Percentiles rank a stretch among this genome's conserved stretches.
phyloP scores from a whole-genome alignment of 2,329 filamentous ascomycete genomes.

The Trichoderma sp. region DNA sequence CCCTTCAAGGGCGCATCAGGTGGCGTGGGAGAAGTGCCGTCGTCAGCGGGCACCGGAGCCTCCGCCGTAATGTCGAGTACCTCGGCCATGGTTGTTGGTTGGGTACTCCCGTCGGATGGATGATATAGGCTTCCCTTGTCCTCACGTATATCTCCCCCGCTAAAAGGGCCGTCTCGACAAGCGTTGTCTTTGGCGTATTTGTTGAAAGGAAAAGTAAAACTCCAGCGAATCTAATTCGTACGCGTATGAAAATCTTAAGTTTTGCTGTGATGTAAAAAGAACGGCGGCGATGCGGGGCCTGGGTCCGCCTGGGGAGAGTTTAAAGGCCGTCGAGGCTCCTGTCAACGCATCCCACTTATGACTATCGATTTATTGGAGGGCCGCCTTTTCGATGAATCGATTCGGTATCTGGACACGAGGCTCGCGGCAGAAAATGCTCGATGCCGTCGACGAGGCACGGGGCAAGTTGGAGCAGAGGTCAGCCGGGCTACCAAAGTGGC shows the following conservation, averaged over 20 bases:
- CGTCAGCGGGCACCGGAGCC: conserved; percentile 31
- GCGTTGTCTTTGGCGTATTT: not conserved
- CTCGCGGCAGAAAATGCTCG: conserved; percentile 1
- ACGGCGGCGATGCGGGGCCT: not conserved
- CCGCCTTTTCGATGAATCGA: not conserved
- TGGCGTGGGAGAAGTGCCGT: conserved; percentile 25
- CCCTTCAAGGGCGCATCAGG: conserved; percentile 49
- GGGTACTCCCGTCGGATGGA: not conserved
- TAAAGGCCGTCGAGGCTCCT: not conserved
- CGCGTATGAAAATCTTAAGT: not conserved
- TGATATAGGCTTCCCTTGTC: not conserved
- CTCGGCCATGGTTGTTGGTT: conserved; percentile 12
- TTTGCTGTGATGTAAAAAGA: not conserved
- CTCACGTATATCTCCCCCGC: not conserved
- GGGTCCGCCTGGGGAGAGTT: conserved; percentile 1
- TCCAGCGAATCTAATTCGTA: not conserved
- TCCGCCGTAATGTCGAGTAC: not conserved
- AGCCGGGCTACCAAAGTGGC: conserved; percentile 21
- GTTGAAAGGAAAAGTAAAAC: not conserved
- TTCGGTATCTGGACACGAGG: not conserved
- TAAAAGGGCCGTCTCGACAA: not conserved
- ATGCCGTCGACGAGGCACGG: conserved; percentile 15
- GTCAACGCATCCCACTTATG: not conserved
- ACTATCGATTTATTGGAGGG: not conserved
- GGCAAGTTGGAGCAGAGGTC: conserved; percentile 9